Percentiles rank a stretch among this genome's conserved stretches.
These are phyloP conservation scores for Ganoderma resinaceum DNA, from an alignment of 1,284 basidiomycete species.

Conservation along the genomic window DNA sequence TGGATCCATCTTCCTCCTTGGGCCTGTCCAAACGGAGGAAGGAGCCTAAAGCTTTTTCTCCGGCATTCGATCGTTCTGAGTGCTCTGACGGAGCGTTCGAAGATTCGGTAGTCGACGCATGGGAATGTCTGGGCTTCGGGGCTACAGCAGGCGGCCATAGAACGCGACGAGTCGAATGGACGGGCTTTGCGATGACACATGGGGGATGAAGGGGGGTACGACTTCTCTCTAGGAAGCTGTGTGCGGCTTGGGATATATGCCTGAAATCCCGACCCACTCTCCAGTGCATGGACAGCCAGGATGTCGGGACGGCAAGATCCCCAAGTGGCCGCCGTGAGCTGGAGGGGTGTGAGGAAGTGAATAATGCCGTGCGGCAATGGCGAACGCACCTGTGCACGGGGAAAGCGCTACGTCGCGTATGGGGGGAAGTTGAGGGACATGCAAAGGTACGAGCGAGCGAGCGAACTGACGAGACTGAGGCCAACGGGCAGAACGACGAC, in stretches of 20 bases:
- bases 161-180: slow-evolving; percentile 25
- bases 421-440: slow-evolving; percentile 26
- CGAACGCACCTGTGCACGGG: slow-evolving; percentile 29
- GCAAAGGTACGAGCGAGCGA: slow-evolving; percentile 22
- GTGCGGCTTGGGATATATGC: slow-evolving; percentile 54
- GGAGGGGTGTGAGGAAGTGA: slow-evolving; percentile 12
- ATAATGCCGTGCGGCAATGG: background rate
- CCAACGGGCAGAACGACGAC: slow-evolving; percentile 28
- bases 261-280: slow-evolving; percentile 60
- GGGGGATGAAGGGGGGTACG: slow-evolving; percentile 19
- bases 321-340: slow-evolving; percentile 39
- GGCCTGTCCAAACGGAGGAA: slow-evolving; percentile 13
- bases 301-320: slow-evolving; percentile 44
- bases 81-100: background rate
- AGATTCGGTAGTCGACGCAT: slow-evolving; percentile 11
- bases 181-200: slow-evolving; percentile 28
- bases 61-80: background rate
- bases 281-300: slow-evolving; percentile 77
- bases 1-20: slow-evolving; percentile 6
- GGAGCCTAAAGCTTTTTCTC: slow-evolving; percentile 6
- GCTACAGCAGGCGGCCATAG: slow-evolving; percentile 33
- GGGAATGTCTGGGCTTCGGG: slow-evolving; percentile 24
- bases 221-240: slow-evolving; percentile 29
- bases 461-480: slow-evolving; percentile 21
- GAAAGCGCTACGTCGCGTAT: slow-evolving; percentile 26